Evolutionary conservation across 768 basidiomycete genomes (phyloP), one percentile per base, ranked within the genome.

Genomic region (Agaricus subrufescens): DNA sequence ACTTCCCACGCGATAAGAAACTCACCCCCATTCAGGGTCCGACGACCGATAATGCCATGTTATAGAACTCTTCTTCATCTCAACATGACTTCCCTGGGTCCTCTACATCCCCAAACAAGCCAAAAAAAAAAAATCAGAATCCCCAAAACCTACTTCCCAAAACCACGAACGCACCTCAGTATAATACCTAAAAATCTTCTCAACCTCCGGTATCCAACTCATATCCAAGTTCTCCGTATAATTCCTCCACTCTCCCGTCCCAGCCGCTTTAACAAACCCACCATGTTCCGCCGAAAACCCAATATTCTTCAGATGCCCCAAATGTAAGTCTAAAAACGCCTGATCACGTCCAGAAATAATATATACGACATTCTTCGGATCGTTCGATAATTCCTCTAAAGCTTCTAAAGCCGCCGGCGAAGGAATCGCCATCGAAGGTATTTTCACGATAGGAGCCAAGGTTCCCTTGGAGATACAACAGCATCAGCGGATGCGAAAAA

Each of bases 281-380:
- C 96, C 96, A 66, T 99, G 96, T 72, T 99, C 96, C 23, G 96
- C 96, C 19, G 86, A 89, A 80, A 98, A 89, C 11, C 96, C 96
- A 6, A 99, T 77, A 47, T 81, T 77, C 61, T 73, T 71, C 56
- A 99, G 75, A 69, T 93, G 87, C 1, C 95, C 96, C 23, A 98
- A 80, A 65, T 98, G 94, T 63, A 88, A 81, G 66, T 94, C 91
- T 14, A 99, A 77, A 81, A 99, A 99, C 50, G 74, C 89, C 50
- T 87, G 86, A 67, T 98, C 96, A 29, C 96, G 91, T 1, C 96
- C 96, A 0, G 94, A 97, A 69, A 99, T 97, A 70, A 99, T 94
- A 75, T 94, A 98, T 52, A 98, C 94, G 43, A 97, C 62, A 71
- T 99, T 99, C 65, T 77, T 78, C 25, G 95, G 91, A 69, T 98